Evolutionary conservation across 257 asterid species (phyloP).

Genomic region (Ajuga chamaepitys): DNA sequence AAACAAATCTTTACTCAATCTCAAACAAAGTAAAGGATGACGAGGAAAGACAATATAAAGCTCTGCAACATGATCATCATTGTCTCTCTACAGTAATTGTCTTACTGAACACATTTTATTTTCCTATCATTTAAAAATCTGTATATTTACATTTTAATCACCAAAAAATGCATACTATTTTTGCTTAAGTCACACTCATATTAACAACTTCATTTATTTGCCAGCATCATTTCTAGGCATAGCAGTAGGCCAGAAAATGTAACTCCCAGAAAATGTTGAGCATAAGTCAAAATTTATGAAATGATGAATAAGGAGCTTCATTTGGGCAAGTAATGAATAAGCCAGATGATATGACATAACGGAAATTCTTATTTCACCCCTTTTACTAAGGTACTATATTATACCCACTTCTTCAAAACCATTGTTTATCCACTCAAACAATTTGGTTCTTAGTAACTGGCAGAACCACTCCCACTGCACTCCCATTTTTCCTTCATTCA

Average conservation of each 20-base stretch:
- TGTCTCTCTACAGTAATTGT: background rate
- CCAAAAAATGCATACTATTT: background rate
- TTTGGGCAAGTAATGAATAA: background rate
- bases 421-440: too few species aligned
- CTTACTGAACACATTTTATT: background rate
- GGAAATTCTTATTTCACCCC: too few species aligned
- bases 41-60: background rate
- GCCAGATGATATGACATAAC: too few species aligned
- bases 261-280: background rate
- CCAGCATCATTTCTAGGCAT: background rate
- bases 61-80: background rate
- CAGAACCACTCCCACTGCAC: too few species aligned
- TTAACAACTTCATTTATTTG: background rate
- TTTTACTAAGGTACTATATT: too few species aligned
- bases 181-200: background rate
- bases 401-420: too few species aligned
- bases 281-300: background rate
- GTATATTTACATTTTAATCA: background rate
- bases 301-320: background rate
- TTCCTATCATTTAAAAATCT: background rate
- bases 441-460: too few species aligned
- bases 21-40: background rate
- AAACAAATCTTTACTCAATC: conserved; percentile 9
- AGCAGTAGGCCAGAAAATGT: background rate
- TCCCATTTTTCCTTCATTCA: too few species aligned